These are phyloP conservation scores for Apiotrichum porosum DNA, from an alignment of 1,284 basidiomycete genomes.

Conservation along the genomic window DNA sequence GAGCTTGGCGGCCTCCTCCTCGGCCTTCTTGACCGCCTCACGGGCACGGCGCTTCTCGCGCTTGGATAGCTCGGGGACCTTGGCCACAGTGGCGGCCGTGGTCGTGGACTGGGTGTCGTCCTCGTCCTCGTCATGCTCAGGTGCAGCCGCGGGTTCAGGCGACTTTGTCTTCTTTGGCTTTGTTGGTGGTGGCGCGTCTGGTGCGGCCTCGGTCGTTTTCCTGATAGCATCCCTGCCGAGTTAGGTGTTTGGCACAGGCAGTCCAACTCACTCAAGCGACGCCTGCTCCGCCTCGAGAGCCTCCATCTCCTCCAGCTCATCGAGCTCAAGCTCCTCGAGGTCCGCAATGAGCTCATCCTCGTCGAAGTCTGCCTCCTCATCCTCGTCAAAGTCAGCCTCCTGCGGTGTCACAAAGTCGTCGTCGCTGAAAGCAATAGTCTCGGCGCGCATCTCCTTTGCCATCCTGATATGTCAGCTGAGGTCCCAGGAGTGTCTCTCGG, in stretches of 20 bases:
- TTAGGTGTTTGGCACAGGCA: not conserved
- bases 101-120: too few relatives aligned
- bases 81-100: constrained; percentile 2
- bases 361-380: constrained; percentile 19
- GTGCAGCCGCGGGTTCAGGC: constrained; percentile 22
- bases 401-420: constrained; percentile 23
- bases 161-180: constrained; percentile 1
- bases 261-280: constrained; percentile 13
- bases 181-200: constrained; percentile 7
- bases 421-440: constrained; percentile 13
- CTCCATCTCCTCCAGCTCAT: constrained; percentile 18
- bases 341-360: constrained; percentile 11
- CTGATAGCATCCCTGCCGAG: constrained; percentile 7
- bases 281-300: constrained; percentile 10
- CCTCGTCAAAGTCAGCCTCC: constrained; percentile 7
- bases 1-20: constrained; percentile 41
- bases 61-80: constrained; percentile 59
- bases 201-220: constrained; percentile 11
- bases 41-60: constrained; percentile 71
- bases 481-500: not conserved
- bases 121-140: not conserved
- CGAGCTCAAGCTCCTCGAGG: constrained; percentile 17
- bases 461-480: constrained; percentile 58
- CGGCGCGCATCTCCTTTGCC: constrained; percentile 59
- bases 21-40: constrained; percentile 68